Evolutionary conservation across 805 yeast species (phyloP).

Genomic region (Isabelozyma gotoi): DNA sequence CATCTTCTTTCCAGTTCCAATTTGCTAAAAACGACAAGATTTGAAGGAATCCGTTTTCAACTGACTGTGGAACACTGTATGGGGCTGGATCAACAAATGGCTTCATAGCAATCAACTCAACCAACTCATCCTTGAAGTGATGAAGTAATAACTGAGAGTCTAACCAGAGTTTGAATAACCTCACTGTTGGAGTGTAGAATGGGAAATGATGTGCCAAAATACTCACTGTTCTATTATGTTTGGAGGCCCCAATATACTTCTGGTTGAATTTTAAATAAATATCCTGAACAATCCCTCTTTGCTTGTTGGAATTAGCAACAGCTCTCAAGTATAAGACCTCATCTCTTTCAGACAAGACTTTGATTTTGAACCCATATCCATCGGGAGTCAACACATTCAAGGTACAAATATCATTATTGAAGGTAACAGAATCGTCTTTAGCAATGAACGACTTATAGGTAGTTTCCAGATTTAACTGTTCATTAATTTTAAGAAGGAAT

Average conservation of each 20-base stretch:
- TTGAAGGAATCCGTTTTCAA: conserved; percentile 78
- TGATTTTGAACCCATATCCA: conserved; percentile 81
- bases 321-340: conserved; percentile 72
- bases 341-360: conserved; percentile 83
- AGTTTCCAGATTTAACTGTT: conserved; percentile 48
- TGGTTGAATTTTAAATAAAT: conserved; percentile 65
- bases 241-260: conserved; percentile 62
- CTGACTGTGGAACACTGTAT: conserved; percentile 75
- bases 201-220: conserved; percentile 71
- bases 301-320: conserved; percentile 62
- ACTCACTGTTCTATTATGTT: conserved; percentile 79
- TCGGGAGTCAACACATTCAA: conserved; percentile 78
- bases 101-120: conserved; percentile 79
- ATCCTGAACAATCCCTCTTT: conserved; percentile 57
- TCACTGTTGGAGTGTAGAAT: conserved; percentile 72
- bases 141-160: conserved; percentile 73
- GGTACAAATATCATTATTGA: conserved; percentile 55
- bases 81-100: conserved; percentile 89
- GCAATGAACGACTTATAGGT: conserved; percentile 60
- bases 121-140: conserved; percentile 74
- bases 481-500: conserved; percentile 67
- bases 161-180: conserved; percentile 88
- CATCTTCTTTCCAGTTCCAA: conserved; percentile 96
- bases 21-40: conserved; percentile 64
- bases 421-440: conserved; percentile 66